Conservation (phyloP, 306 rosid species). For the Oxytropis ochrocephala region DNA sequence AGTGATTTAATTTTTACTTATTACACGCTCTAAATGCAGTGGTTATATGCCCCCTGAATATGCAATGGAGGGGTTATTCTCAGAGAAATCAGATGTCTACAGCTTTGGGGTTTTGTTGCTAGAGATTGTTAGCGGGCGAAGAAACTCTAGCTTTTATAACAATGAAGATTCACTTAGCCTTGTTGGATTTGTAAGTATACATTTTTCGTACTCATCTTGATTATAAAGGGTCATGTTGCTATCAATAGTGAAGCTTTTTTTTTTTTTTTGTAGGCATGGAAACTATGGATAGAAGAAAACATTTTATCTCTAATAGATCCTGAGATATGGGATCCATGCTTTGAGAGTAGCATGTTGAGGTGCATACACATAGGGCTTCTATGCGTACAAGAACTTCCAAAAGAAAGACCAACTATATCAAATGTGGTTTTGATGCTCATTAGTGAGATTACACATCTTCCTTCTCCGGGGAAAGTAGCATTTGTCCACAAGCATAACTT, state of each 20-base stretch:
- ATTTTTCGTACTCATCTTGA: not conserved
- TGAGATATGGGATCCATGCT: constrained; percentile 16
- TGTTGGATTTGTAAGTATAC: constrained; percentile 20
- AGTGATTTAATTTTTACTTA: not conserved
- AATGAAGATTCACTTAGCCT: constrained; percentile 21
- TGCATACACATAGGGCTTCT: constrained; percentile 34
- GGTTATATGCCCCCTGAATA: constrained; percentile 37
- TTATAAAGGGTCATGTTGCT: not conserved
- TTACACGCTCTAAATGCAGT: not conserved
- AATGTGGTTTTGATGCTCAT: constrained; percentile 33
- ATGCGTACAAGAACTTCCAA: constrained; percentile 32
- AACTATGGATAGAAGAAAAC: constrained; percentile 24
- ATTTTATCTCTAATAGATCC: constrained; percentile 18
- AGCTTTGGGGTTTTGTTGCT: constrained; percentile 30
- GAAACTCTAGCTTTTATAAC: constrained; percentile 26
- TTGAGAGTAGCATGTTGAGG: constrained; percentile 22
- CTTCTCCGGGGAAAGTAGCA: constrained; percentile 28
- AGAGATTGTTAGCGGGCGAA: constrained; percentile 30
- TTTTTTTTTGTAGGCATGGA: constrained; percentile 23
- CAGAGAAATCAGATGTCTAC: constrained; percentile 34
- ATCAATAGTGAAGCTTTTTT: not conserved
- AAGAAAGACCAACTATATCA: constrained; percentile 31
- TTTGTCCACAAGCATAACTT: constrained; percentile 18
- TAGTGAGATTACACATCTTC: constrained; percentile 37
- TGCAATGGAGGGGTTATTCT: constrained; percentile 34